Base-by-base conservation (phyloP, 2,329 filamentous ascomycete species). In the Coniochaeta sp. region DNA sequence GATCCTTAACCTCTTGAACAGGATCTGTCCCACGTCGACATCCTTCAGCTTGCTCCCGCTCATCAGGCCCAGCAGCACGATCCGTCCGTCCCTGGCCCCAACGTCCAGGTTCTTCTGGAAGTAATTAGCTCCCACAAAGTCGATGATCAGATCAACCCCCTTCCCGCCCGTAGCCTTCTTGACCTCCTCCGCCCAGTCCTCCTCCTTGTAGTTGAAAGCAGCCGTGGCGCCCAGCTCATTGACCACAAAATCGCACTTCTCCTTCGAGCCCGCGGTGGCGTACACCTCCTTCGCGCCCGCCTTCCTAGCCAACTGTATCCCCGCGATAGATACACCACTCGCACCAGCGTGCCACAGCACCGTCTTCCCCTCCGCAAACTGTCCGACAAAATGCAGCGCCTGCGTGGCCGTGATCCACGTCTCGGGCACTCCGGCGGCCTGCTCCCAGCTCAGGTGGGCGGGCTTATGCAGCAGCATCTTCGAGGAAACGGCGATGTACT, bases 301-400 rank as follows among this genome's bases (percentile, higher is more conserved):
- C 20, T 78, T 78, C 54, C 73, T 76, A 4, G 83, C 78, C 20
- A 97, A 81, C 71, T 97, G 92, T 61, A 95, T 91, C 0, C 92
- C 92, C 0, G 91, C 82, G 58, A 96, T 91, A 40, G 84, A 87
- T 48, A 97, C 92, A 32, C 85, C 85, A n/a, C 86, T 91, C 1
- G 92, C 92, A 48, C 91, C 92, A 0, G 92, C 92, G 67, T 97
- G 92, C 89, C 91, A 96, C 40, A 97, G 82, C 53, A 92, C 82
- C 13, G 79, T 80, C 69, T 91, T 85, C 6, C 87, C 87, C 10
- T 74, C 66, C 16, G 75, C 65, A 67, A 91, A 92, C 14, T 81
- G 83, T 48, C 90, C 87, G 16, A 97, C 81, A 12, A 91, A 72
- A 65, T 91, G 88, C 67, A 96, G 80, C 16, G 91, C 91, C 75